A percentile compares a stretch with the other conserved stretches of the same genome.
Conservation (phyloP, 805 yeast species). For the Cyberlindnera amylophila region DNA sequence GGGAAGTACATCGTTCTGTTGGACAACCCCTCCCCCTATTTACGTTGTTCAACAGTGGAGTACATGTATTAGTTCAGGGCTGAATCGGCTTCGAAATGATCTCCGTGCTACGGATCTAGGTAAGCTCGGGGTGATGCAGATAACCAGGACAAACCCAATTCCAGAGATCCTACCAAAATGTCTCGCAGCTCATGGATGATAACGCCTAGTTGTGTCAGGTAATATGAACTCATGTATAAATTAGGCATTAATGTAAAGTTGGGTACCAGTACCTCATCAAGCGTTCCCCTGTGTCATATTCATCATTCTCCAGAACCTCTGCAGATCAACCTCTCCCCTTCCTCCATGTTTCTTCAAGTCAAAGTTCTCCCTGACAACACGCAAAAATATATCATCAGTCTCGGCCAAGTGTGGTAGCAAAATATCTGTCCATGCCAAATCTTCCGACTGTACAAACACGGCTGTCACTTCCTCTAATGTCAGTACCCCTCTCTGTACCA, state of each 20-base stretch:
- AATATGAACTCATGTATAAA: neutral
- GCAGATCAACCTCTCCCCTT: conserved; percentile 9
- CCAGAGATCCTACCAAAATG: too few species aligned
- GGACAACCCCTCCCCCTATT: too few species aligned
- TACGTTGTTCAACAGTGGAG: too few species aligned
- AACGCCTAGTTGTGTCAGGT: too few species aligned
- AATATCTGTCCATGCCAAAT: conserved; percentile 5
- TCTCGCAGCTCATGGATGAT: too few species aligned
- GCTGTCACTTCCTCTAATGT: conserved; percentile 10
- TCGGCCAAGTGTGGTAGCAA: conserved; percentile 2
- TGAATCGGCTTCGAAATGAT: too few species aligned
- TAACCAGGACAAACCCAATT: too few species aligned
- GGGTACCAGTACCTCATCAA: too few species aligned
- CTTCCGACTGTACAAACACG: conserved; percentile 8
- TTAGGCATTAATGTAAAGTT: neutral
- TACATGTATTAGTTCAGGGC: too few species aligned
- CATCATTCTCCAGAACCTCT: conserved; percentile 14
- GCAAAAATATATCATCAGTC: conserved; percentile 2
- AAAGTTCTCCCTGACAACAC: conserved; percentile 5
- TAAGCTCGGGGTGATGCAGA: too few species aligned
- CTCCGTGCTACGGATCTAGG: too few species aligned
- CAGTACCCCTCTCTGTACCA: conserved; percentile 8
- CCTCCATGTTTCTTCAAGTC: conserved; percentile 6
- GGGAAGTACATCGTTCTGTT: too few species aligned
- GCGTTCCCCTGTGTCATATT: conserved; percentile 2